Evolutionary conservation across 2,329 filamentous ascomycete species (phyloP).

Genomic region (Trichoderma brevicompactum): DNA sequence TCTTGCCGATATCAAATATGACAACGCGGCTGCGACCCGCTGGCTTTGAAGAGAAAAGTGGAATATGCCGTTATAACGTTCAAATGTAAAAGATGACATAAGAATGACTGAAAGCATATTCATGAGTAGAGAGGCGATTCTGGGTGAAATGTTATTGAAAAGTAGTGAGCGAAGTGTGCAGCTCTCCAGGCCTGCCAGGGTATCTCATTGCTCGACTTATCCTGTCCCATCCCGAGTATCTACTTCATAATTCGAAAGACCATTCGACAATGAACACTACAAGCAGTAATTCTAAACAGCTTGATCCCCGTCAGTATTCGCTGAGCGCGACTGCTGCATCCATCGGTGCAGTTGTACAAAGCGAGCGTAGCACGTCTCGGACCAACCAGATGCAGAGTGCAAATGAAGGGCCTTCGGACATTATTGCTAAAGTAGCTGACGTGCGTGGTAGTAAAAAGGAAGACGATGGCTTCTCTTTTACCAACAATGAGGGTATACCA

Average conservation of each 20-base stretch:
- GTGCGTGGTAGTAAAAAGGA: conserved; percentile 12
- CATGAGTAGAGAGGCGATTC: background rate
- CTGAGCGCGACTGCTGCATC: conserved; percentile 11
- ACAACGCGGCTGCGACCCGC: too few relatives aligned
- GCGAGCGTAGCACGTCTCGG: conserved; percentile 13
- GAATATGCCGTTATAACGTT: background rate
- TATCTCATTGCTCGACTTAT: background rate
- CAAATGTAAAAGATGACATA: background rate
- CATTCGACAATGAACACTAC: background rate
- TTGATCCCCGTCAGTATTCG: conserved; percentile 10
- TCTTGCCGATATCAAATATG: too few relatives aligned
- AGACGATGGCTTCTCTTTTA: conserved; percentile 20
- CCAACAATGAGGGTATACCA: conserved; percentile 25
- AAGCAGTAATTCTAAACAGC: background rate
- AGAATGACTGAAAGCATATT: background rate
- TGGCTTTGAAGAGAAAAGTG: too few relatives aligned
- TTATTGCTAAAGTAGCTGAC: conserved; percentile 23
- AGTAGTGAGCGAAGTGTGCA: background rate
- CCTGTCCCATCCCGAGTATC: background rate
- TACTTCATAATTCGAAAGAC: background rate
- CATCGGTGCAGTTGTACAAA: conserved; percentile 2
- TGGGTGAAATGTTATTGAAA: background rate
- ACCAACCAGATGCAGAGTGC: conserved; percentile 25
- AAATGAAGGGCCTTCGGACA: conserved; percentile 24
- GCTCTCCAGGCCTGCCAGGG: background rate